A percentile compares a stretch with the other conserved stretches of the same genome.
phyloP scores from a whole-genome alignment of 805 yeast genomes.

The Sungouiella thailandica region DNA sequence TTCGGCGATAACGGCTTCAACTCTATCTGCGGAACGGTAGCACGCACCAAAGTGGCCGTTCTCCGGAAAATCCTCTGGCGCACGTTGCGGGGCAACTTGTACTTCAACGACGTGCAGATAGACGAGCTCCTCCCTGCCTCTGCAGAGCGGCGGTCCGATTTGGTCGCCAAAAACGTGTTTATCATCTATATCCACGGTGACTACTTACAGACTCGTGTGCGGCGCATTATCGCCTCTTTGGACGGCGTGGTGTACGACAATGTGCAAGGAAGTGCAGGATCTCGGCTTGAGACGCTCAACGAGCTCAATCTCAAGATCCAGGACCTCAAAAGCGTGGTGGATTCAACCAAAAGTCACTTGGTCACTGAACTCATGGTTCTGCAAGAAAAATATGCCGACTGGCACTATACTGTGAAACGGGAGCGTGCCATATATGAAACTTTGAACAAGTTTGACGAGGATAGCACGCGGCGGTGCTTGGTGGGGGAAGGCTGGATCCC shows the following conservation, averaged over 20 bases:
- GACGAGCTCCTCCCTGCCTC: constrained; percentile 11
- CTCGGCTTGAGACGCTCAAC: constrained; percentile 21
- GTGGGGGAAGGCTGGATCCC: constrained; percentile 80
- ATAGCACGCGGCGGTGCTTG: constrained; percentile 57
- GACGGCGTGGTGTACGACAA: constrained; percentile 37
- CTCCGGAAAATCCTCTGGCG: constrained; percentile 40
- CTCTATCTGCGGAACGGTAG: constrained; percentile 33
- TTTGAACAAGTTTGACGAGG: constrained; percentile 65
- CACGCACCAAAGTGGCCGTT: constrained; percentile 30
- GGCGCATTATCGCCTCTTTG: constrained; percentile 32
- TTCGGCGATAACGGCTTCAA: constrained; percentile 21
- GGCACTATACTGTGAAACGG: constrained; percentile 34
- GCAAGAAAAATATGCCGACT: constrained; percentile 32
- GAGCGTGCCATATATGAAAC: constrained; percentile 57
- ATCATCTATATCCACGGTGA: constrained; percentile 40
- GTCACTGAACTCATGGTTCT: constrained; percentile 33
- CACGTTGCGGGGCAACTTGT: constrained; percentile 38
- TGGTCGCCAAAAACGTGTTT: constrained; percentile 31
- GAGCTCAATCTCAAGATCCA: constrained; percentile 29
- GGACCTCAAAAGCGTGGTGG: constrained; percentile 30
- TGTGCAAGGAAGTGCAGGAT: constrained; percentile 25
- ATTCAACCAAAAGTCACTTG: constrained; percentile 30
- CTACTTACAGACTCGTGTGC: constrained; percentile 28
- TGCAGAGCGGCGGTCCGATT: constrained; percentile 15
- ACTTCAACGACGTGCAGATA: constrained; percentile 36